These are phyloP conservation scores for Globisporangium apiculatum DNA, from an alignment of 352 stramenopile species.

Conservation along the genomic window DNA sequence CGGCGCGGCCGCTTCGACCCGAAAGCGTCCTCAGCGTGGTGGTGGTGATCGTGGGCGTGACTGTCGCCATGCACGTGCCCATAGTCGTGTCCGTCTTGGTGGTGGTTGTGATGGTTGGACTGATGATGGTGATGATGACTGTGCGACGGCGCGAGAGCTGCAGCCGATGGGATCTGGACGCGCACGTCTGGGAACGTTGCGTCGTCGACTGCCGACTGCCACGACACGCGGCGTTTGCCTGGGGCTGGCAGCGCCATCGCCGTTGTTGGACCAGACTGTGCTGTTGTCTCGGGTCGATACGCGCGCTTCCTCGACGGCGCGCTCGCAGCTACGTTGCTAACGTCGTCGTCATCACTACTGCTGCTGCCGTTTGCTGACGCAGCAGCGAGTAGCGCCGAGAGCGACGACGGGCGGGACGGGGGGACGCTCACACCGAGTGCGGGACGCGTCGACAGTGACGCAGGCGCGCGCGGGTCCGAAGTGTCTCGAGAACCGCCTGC, in stretches of 20 bases:
- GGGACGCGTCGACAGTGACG: too few relatives aligned
- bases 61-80: conserved; percentile 8
- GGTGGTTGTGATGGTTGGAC: background rate
- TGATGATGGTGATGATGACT: conserved; percentile 2
- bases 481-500: conserved; percentile 27
- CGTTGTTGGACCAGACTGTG: background rate
- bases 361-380: conserved; percentile 1
- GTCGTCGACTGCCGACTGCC: background rate
- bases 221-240: background rate
- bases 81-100: background rate
- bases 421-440: background rate
- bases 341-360: background rate
- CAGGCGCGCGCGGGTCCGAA: too few relatives aligned
- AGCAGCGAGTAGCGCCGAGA: conserved; percentile 10
- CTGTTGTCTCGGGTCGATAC: background rate
- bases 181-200: background rate
- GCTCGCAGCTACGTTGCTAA: background rate
- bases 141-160: background rate
- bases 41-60: conserved; percentile 4
- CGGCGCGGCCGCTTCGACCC: conserved; percentile 23
- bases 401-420: background rate
- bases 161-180: conserved; percentile 8
- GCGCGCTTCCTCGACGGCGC: background rate
- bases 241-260: background rate
- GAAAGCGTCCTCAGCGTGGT: conserved; percentile 5